Conservation (phyloP, 2,329 filamentous ascomycete species). For the Aspergillus felis region DNA sequence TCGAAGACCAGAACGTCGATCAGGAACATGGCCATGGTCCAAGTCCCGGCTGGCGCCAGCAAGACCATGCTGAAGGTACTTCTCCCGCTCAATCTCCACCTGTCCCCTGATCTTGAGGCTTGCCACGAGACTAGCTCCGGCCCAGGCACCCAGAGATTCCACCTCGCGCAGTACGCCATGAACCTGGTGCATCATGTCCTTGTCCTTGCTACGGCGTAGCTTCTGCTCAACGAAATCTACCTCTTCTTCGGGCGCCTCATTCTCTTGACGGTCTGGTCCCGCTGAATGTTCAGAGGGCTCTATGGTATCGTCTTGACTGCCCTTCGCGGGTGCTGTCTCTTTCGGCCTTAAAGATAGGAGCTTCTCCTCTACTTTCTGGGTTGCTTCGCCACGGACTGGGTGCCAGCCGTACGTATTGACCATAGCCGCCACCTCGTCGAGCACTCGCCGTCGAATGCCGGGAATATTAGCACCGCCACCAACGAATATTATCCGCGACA, state of each 20-base stretch:
- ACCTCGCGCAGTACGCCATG: constrained; percentile 49
- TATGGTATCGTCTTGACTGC: constrained; percentile 4
- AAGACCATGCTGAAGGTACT: constrained; percentile 52
- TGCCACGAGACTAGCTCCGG: constrained; percentile 59
- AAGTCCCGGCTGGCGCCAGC: constrained; percentile 43
- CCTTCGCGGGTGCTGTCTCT: constrained; percentile 13
- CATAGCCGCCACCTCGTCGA: constrained; percentile 68
- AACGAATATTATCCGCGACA: constrained; percentile 82
- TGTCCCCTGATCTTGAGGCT: constrained; percentile 57
- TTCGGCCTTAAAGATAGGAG: constrained; percentile 35
- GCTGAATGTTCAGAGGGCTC: constrained; percentile 17
- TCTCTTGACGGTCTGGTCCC: constrained; percentile 11
- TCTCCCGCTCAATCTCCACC: constrained; percentile 62
- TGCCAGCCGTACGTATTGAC: constrained; percentile 72
- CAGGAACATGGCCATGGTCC: constrained; percentile 33
- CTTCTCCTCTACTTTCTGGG: constrained; percentile 47
- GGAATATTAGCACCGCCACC: constrained; percentile 76
- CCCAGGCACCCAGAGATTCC: constrained; percentile 61
- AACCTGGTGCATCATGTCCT: constrained; percentile 26
- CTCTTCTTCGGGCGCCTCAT: constrained; percentile 26
- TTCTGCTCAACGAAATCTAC: constrained; percentile 48
- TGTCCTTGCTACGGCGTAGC: constrained; percentile 34
- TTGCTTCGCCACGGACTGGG: constrained; percentile 65
- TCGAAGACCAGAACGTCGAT: constrained; percentile 38
- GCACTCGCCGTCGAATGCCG: constrained; percentile 71